Evolutionary conservation across 306 rosid species (phyloP).

Genomic region (Vigna unguiculata): DNA sequence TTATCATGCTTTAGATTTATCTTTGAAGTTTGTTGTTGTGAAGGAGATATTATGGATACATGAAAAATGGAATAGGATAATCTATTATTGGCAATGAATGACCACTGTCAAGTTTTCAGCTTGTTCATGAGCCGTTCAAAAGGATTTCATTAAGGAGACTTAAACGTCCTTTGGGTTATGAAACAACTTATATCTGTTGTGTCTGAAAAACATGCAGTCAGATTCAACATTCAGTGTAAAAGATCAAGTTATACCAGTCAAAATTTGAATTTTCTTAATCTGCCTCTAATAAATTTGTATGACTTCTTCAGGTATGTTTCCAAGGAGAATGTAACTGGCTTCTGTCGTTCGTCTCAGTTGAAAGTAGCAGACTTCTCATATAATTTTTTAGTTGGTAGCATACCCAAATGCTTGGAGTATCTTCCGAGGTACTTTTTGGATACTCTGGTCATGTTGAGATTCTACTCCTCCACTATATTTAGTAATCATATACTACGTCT

Average conservation of each 20-base stretch:
- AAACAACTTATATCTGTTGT: conserved; percentile 10
- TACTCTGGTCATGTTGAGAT: conserved; percentile 38
- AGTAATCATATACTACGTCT: conserved; percentile 35
- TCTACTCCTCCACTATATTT: conserved; percentile 38
- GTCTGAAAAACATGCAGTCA: conserved; percentile 24
- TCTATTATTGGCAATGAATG: conserved; percentile 8
- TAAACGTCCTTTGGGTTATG: not conserved
- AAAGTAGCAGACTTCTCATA: conserved; percentile 85
- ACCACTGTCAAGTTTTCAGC: not conserved
- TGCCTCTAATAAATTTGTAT: conserved; percentile 36
- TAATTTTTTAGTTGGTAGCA: conserved; percentile 86
- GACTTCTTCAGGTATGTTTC: conserved; percentile 71
- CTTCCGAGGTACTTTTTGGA: conserved; percentile 74
- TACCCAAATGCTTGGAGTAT: conserved; percentile 85
- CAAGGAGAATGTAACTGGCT: conserved; percentile 61
- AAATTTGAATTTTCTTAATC: conserved; percentile 37
- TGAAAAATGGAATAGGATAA: not conserved
- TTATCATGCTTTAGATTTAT: not conserved
- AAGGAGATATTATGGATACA: not conserved
- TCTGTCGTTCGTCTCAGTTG: conserved; percentile 72
- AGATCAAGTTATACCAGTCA: conserved; percentile 6
- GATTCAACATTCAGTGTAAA: conserved; percentile 23
- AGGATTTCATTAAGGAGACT: conserved; percentile 22
- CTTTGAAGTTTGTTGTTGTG: not conserved
- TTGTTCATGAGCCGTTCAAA: conserved; percentile 9